Base-by-base conservation (phyloP, 371 early-diverging fungal species). In the Mucor velutinosus region DNA sequence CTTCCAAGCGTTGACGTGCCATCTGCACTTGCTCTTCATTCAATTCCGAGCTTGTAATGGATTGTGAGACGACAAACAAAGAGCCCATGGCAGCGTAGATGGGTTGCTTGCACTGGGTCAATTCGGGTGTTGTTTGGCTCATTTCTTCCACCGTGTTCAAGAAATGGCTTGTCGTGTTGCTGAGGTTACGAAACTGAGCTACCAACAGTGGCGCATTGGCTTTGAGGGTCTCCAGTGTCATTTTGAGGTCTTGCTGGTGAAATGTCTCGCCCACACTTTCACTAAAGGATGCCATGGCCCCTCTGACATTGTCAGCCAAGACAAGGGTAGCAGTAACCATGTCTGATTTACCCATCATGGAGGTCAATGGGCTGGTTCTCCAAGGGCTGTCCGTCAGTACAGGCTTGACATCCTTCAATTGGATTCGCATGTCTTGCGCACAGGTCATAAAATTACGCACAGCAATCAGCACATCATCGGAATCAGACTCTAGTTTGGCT, bases 381-480 rank as follows among this genome's bases (percentile, higher is more conserved):
- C 61, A 67, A 7, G 32, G 30, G 1, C 56, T 57, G 12, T 21
- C 25, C 11, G 70, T 30, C 15, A 81, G 41, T 0, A 57, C 66
- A 29, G 86, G 85, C 33, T 85, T 86, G 29, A 76, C 80, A 21
- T 85, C 81, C 43, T 82, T 82, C 23, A 89, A 73, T 11, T 75
- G 78, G 14, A 97, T 82, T 7, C 87, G 87, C n/a, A 81, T 76
- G 10, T 89, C 89, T 67, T 93, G 91, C 0, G 95, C 94, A 12
- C 86, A 86, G 4, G 76, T 80, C 25, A 94, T 88, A 74, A 96
- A 96, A 33, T 89, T 86, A 29, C 92, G 88, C 4, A 92, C 91
- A 1, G 91, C 83, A 14, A 89, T 77, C 56, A 95, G 77, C 2
- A 95, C 86, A 37, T 93, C 93, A 25, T 80, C 80, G 0, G 80